Percentiles rank a stretch among this genome's conserved stretches.
Conservation (phyloP, 257 asterid genomes). For the Lycium ferocissimum region DNA sequence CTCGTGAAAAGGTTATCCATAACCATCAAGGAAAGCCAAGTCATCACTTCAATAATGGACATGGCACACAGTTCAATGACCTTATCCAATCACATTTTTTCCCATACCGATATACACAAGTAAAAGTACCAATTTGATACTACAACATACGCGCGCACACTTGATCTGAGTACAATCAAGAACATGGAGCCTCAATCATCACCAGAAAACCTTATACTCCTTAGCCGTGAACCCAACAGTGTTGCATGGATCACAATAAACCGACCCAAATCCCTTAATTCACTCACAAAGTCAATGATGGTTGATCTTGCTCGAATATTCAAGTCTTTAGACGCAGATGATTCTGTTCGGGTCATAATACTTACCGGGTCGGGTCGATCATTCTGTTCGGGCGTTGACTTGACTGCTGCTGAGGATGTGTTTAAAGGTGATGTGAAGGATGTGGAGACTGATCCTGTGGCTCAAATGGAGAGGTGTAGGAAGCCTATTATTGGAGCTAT, state of each 20-base stretch:
- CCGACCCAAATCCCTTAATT: conserved; percentile 86
- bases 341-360: conserved; percentile 70
- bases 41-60: no score
- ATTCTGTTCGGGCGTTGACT: conserved; percentile 92
- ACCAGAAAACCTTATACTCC: conserved; percentile 65
- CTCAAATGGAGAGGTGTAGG: conserved; percentile 82
- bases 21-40: no score
- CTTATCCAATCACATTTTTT: no score
- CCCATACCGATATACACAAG: no score
- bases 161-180: neutral
- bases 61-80: no score
- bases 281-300: conserved; percentile 77
- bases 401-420: conserved; percentile 91
- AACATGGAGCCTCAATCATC: conserved; percentile 60
- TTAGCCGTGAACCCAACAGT: conserved; percentile 62
- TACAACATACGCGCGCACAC: no score
- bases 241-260: conserved; percentile 70
- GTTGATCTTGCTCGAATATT: conserved; percentile 62
- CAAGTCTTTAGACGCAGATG: conserved; percentile 60
- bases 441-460: conserved; percentile 76
- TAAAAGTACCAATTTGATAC: no score
- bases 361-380: conserved; percentile 84
- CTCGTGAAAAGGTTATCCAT: no score
- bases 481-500: conserved; percentile 94
- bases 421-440: conserved; percentile 89